phyloP scores from a whole-genome alignment of 441 rosid genomes.

The Gossypium schwendimanii region DNA sequence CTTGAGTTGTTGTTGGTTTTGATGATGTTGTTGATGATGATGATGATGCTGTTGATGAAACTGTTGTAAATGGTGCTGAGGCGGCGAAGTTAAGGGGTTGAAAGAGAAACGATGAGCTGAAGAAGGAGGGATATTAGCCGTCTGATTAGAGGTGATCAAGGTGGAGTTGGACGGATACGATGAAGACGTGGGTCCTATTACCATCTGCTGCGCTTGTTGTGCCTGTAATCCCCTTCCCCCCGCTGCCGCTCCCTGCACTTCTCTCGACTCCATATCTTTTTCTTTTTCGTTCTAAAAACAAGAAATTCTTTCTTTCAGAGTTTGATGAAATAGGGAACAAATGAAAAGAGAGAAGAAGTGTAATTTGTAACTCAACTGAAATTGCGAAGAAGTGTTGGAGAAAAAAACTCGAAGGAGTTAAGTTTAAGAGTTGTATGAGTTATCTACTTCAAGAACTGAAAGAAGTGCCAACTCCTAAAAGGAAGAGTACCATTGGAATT shows the following conservation, averaged over 20 bases:
- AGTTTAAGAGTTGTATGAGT: neutral
- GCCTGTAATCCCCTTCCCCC: constrained; percentile 25
- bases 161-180: constrained; percentile 24
- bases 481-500: neutral
- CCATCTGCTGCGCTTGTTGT: constrained; percentile 36
- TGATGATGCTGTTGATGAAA: neutral
- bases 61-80: constrained; percentile 21
- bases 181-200: constrained; percentile 28
- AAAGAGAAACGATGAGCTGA: constrained; percentile 14
- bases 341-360: neutral
- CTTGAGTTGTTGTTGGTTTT: constrained; percentile 16
- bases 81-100: constrained; percentile 10
- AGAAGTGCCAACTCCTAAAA: neutral
- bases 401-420: neutral
- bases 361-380: neutral
- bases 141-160: constrained; percentile 33
- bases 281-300: neutral
- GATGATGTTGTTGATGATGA: constrained; percentile 8
- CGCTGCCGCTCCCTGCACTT: constrained; percentile 25
- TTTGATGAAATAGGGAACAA: neutral
- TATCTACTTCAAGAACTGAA: neutral
- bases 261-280: constrained; percentile 58
- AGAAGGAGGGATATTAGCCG: constrained; percentile 24
- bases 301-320: neutral
- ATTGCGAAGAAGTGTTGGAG: neutral